Percentiles rank a stretch among this genome's conserved stretches.
phyloP scores from a whole-genome alignment of 2,329 filamentous ascomycete species.

The Diaporthe australafricana region DNA sequence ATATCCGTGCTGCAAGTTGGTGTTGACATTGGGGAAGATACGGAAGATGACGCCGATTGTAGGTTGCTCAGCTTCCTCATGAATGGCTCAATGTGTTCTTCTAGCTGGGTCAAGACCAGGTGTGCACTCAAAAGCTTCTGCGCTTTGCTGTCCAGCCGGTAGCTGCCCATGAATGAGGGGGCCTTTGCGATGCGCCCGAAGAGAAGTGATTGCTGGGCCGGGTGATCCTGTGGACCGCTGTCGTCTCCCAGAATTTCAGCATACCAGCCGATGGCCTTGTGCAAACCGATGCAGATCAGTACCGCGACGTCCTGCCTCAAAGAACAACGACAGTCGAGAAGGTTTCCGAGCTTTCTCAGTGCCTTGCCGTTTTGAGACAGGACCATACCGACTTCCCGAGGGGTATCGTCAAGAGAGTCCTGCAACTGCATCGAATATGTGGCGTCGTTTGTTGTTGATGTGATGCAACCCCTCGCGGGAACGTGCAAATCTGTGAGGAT shows the following conservation, averaged over 20 bases:
- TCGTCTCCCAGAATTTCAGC: slow-evolving; percentile 9
- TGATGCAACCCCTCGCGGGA: not conserved
- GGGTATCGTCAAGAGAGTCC: not conserved
- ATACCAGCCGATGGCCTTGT: slow-evolving; percentile 13
- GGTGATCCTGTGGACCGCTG: not conserved
- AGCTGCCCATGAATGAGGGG: slow-evolving; percentile 6
- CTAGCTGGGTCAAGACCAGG: slow-evolving; percentile 6
- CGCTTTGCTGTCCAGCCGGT: slow-evolving; percentile 2
- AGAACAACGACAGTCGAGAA: slow-evolving; percentile 7
- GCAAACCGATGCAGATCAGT: not conserved
- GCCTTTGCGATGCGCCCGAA: not conserved
- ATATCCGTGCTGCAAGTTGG: not conserved
- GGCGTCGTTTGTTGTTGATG: not conserved
- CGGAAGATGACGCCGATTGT: not conserved
- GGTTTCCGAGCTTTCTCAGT: not conserved
- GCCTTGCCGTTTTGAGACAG: slow-evolving; percentile 6
- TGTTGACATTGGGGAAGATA: not conserved
- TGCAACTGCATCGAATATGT: slow-evolving; percentile 7
- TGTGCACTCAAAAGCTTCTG: slow-evolving; percentile 2
- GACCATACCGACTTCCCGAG: slow-evolving; percentile 2
- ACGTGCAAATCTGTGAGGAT: not conserved
- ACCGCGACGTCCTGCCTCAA: not conserved
- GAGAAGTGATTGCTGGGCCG: slow-evolving; percentile 1
- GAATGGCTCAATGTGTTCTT: slow-evolving; percentile 6
- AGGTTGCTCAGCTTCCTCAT: slow-evolving; percentile 6